Percentiles rank a stretch among this genome's conserved stretches.
Conservation (phyloP, 148 eudicot genomes). For the Nyssa sinensis region DNA sequence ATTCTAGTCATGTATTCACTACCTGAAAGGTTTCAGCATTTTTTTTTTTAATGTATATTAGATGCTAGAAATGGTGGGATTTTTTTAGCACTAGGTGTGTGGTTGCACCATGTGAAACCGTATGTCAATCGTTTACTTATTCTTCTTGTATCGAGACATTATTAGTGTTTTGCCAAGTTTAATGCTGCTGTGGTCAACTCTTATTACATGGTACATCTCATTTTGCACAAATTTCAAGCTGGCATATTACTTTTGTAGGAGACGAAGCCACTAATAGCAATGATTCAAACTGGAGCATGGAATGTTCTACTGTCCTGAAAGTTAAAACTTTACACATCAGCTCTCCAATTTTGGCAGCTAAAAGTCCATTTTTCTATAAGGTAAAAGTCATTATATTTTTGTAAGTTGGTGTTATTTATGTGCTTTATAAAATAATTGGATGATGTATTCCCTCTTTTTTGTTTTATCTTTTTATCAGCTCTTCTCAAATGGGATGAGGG, state of each 20-base stretch:
- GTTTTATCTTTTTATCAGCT: slow-evolving; percentile 44
- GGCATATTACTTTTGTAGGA: slow-evolving; percentile 39
- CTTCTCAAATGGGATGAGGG: slow-evolving; percentile 96
- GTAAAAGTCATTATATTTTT: slow-evolving; percentile 27
- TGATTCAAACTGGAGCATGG: slow-evolving; percentile 85
- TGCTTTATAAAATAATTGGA: slow-evolving; percentile 5
- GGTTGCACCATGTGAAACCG: background rate
- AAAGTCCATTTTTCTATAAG: slow-evolving; percentile 96
- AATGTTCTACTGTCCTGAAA: slow-evolving; percentile 60
- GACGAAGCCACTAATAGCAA: slow-evolving; percentile 78
- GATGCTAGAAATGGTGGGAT: background rate
- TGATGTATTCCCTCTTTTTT: slow-evolving; percentile 1
- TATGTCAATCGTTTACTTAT: background rate
- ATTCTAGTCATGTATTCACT: background rate
- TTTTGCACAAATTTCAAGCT: background rate
- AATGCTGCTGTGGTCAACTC: background rate
- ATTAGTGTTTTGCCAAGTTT: background rate
- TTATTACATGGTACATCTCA: background rate
- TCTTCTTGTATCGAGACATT: background rate
- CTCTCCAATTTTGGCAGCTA: slow-evolving; percentile 97
- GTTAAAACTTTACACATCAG: slow-evolving; percentile 85
- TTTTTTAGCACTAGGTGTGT: background rate
- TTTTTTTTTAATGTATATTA: background rate
- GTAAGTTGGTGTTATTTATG: background rate
- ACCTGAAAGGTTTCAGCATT: background rate